Evolutionary conservation across 805 yeast genomes (phyloP), one percentile per base, ranked within the genome.

Genomic region (Metschnikowia vanudenii): DNA sequence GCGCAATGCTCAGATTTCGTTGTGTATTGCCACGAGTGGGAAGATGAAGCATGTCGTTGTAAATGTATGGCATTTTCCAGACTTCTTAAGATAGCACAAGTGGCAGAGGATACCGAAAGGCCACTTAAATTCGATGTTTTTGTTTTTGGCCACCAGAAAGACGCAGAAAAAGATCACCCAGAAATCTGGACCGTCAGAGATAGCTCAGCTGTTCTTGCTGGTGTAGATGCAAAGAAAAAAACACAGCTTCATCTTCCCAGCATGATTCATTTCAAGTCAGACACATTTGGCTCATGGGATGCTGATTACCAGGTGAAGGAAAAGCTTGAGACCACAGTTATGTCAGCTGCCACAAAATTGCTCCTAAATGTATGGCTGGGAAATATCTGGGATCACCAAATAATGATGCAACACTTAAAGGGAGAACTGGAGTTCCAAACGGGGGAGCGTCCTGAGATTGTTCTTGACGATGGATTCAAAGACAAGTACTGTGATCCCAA

Each of bases 341-440:
- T 91, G 91, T 84, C 96, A 1, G 74, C 88, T 9, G 95, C 96
- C 0, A 78, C 94, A 0, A 76, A 72, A 11, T 68, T 88, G 1
- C 46, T 51, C 32, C 57, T 63, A 7, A 72, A 78, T 40, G 78
- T 90, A 5, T 91, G 92, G 91, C 74, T 85, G 42, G 98, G 98
- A 2, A 92, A 91, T 59, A 69, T 82, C 1, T 80, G 87, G 53
- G 96, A 91, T 62, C 80, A 73, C 59, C 83, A 81, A 50, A 64
- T 64, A 13, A 64, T 65, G 65, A 49, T 52, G 55, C 50, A 49
- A 22, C 48, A 44, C 30, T 37, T 52, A 33, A 51, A 41, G 28
- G 39, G 45, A 9, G 47, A 45, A 12, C 42, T 18, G 14, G 46
- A 46, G 8, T 13, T 37, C 12, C 35, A 41, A 8, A 44, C 20